These are phyloP conservation scores for Fusarium liriodendri DNA, from an alignment of 2,329 filamentous ascomycete genomes.

Conservation along the genomic window DNA sequence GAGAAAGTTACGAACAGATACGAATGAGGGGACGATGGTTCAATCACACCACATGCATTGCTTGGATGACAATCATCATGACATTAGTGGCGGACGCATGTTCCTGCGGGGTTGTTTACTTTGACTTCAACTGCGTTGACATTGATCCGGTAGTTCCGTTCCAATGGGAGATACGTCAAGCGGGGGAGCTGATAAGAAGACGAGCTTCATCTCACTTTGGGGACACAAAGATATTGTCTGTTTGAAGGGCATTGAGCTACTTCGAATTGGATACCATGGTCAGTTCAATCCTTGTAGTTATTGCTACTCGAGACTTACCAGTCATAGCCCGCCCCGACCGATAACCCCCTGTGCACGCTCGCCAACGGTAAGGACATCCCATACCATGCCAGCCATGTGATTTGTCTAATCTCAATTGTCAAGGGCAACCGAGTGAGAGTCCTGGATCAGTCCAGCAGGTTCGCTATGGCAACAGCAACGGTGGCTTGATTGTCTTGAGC, in stretches of 20 bases:
- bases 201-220: background rate
- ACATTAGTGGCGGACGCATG: slow-evolving; percentile 13
- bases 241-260: background rate
- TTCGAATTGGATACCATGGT: background rate
- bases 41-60: background rate
- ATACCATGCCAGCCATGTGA: rapidly evolving
- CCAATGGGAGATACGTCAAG: background rate
- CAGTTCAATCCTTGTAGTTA: background rate
- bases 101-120: slow-evolving; percentile 12
- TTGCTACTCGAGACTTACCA: background rate
- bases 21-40: background rate
- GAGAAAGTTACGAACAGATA: background rate
- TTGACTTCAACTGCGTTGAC: background rate
- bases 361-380: slow-evolving; percentile 16
- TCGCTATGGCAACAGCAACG: slow-evolving; percentile 41
- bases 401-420: background rate
- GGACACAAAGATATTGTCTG: background rate
- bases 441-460: slow-evolving; percentile 38
- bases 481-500: slow-evolving; percentile 57
- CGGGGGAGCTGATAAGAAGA: background rate
- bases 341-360: slow-evolving; percentile 20
- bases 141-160: slow-evolving; percentile 6
- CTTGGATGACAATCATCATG: slow-evolving; percentile 19
- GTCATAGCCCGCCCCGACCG: background rate
- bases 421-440: slow-evolving; percentile 40